Base-by-base conservation (phyloP, 768 basidiomycete species). In the Russula griseocarnosa region DNA sequence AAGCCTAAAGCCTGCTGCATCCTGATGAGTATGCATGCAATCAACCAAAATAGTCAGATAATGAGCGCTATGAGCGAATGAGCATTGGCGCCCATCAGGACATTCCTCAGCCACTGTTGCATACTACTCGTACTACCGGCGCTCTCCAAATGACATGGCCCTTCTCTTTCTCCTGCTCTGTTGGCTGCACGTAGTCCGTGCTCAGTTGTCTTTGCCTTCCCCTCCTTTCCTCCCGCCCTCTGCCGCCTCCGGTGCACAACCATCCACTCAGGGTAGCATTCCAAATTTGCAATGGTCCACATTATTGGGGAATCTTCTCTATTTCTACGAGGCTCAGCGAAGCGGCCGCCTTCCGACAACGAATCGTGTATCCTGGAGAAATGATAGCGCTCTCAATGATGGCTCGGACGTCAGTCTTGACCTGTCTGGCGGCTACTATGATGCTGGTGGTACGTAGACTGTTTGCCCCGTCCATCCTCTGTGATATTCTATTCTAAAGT, bases 241-340 rank as follows among this genome's bases (percentile, higher is more conserved):
- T 70, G 75, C 83, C 14, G 76, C 85, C 18, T 74, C 76, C 1
- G 89, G 88, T 32, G 79, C 87, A 16, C 68, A 79, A 49, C 67
- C 78, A 20, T 80, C 84, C n/a, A 32, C 73, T 11, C 59, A 68
- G 22, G 57, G 67, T 18, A 66, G 67, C 20, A 67, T 72, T 65
- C 85, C 89, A 47, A 94, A 94, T 72, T 70, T 82, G 3, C 90
- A 94, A 72, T 96, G 94, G 92, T 81, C 86, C 6, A 87, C 79
- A 55, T 74, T 96, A 3, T 81, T 96, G 0, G 94, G 94, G 4
- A 85, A 88, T 72, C 74, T 88, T 30, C 72, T 96, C 30, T 96
- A 86, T 71, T 96, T 96, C 74, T 97, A 94, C 71, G 94, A 97
- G 66, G 93, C 87, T 1, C 94, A 97, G 71, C 81, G 94, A 22